These are phyloP conservation scores for Conticribra weissflogii DNA, from an alignment of 108 stramenopile genomes.

Conservation along the genomic window DNA sequence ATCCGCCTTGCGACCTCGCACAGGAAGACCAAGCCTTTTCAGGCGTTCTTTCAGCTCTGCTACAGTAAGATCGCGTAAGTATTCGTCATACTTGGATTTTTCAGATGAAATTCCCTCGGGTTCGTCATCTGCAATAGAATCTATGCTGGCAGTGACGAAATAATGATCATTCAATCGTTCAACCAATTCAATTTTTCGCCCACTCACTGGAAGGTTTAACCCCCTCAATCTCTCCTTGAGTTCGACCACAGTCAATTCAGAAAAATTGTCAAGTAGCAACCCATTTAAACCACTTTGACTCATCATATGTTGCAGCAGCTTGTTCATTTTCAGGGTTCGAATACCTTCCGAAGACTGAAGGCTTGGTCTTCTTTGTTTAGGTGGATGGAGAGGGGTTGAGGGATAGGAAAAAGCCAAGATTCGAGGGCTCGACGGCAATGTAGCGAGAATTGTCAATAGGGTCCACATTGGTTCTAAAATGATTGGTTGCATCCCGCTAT, in stretches of 20 bases:
- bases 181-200: conserved; percentile 54
- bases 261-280: conserved; percentile 11
- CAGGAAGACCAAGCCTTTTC: conserved; percentile 32
- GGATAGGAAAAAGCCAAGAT: no score
- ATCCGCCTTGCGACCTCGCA: conserved; percentile 52
- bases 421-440: no score
- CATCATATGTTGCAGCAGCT: no score
- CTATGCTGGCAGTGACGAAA: neutral
- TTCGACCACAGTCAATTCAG: conserved; percentile 45
- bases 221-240: conserved; percentile 51
- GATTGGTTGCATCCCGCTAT: no score
- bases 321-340: no score
- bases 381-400: no score
- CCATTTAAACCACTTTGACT: neutral
- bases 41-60: conserved; percentile 47
- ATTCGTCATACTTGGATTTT: conserved; percentile 8
- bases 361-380: no score
- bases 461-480: no score
- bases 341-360: no score
- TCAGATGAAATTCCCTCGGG: conserved; percentile 1
- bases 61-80: conserved; percentile 22
- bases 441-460: no score
- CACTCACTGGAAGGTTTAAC: conserved; percentile 41
- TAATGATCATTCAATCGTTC: conserved; percentile 36
- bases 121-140: neutral